A percentile compares a stretch with the other conserved stretches of the same genome.
Conservation (phyloP, 305 asterid genomes). For the Ilex paraguariensis region DNA sequence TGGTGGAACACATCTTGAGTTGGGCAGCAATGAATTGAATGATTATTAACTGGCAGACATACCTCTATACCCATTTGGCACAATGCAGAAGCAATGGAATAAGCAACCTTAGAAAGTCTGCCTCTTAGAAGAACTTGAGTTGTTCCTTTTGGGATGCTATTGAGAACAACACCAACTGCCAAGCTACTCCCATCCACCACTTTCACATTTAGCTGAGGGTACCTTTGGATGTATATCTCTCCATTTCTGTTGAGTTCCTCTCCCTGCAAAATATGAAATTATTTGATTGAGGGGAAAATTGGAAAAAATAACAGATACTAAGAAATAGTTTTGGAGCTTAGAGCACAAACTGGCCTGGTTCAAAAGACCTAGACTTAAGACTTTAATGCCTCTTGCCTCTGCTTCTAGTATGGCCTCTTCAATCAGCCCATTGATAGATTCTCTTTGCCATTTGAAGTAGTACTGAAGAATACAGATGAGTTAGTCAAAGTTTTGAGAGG, state of each 20-base stretch:
- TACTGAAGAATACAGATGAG: not conserved
- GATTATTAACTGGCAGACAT: not conserved
- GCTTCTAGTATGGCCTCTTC: not conserved
- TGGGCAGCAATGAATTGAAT: too few relatives aligned
- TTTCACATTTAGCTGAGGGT: slow-evolving; percentile 51
- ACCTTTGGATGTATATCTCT: slow-evolving; percentile 37
- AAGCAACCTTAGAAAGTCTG: slow-evolving; percentile 46
- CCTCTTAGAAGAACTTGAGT: slow-evolving; percentile 51
- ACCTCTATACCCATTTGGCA: slow-evolving; percentile 60
- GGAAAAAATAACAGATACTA: too few relatives aligned
- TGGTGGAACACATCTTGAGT: too few relatives aligned
- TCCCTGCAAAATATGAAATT: slow-evolving; percentile 21
- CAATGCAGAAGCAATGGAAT: slow-evolving; percentile 43
- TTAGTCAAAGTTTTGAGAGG: too few relatives aligned
- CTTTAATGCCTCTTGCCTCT: not conserved
- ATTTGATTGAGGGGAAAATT: too few relatives aligned
- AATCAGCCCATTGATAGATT: not conserved
- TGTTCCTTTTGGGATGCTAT: slow-evolving; percentile 63
- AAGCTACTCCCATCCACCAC: slow-evolving; percentile 63
- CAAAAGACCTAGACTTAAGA: not conserved
- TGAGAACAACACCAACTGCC: slow-evolving; percentile 58
- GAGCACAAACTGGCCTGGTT: not conserved
- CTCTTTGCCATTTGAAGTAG: not conserved
- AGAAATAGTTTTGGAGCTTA: too few relatives aligned
- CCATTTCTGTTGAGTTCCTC: slow-evolving; percentile 50